Percentiles rank a stretch among this genome's conserved stretches.
phyloP scores from a whole-genome alignment of 1,139 yeast genomes.

The Protomyces macrosporus region DNA sequence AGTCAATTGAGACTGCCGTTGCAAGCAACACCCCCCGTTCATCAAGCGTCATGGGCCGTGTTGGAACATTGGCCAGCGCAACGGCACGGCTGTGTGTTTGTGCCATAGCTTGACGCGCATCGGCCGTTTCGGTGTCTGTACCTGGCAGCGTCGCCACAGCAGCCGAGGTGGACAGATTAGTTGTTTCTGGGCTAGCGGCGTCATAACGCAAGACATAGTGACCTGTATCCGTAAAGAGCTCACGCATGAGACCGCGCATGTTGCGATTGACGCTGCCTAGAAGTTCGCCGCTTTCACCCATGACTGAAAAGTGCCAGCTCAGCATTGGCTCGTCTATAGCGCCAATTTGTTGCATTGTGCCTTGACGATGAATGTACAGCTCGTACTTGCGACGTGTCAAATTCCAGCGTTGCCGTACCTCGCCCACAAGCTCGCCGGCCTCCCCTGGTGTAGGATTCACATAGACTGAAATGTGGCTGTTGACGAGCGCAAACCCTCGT shows the following conservation, averaged over 20 bases:
- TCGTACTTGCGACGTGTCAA: slow-evolving; percentile 84
- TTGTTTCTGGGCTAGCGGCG: slow-evolving; percentile 43
- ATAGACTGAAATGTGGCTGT: slow-evolving; percentile 70
- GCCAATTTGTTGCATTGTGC: slow-evolving; percentile 61
- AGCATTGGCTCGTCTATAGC: slow-evolving; percentile 79
- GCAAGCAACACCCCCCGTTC: slow-evolving; percentile 82
- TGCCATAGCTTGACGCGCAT: slow-evolving; percentile 41
- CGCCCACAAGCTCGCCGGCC: slow-evolving; percentile 60
- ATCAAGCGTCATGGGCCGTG: slow-evolving; percentile 52
- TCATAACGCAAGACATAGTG: slow-evolving; percentile 83
- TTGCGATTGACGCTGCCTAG: slow-evolving; percentile 80
- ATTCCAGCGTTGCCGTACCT: slow-evolving; percentile 89
- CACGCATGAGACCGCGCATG: slow-evolving; percentile 93
- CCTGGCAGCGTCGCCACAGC: neutral
- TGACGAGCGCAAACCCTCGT: slow-evolving; percentile 81
- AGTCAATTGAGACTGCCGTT: slow-evolving; percentile 85
- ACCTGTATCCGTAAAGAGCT: slow-evolving; percentile 89
- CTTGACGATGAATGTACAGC: slow-evolving; percentile 45
- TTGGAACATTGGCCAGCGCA: slow-evolving; percentile 2
- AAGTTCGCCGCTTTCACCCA: slow-evolving; percentile 53
- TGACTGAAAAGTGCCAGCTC: slow-evolving; percentile 78
- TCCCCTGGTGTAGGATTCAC: slow-evolving; percentile 34
- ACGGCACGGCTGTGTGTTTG: slow-evolving; percentile 31
- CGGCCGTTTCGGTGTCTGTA: neutral
- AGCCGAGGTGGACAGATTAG: slow-evolving; percentile 10